Evolutionary conservation across 805 yeast genomes (phyloP).

Genomic region (Sugiyamaella mastotermitis): DNA sequence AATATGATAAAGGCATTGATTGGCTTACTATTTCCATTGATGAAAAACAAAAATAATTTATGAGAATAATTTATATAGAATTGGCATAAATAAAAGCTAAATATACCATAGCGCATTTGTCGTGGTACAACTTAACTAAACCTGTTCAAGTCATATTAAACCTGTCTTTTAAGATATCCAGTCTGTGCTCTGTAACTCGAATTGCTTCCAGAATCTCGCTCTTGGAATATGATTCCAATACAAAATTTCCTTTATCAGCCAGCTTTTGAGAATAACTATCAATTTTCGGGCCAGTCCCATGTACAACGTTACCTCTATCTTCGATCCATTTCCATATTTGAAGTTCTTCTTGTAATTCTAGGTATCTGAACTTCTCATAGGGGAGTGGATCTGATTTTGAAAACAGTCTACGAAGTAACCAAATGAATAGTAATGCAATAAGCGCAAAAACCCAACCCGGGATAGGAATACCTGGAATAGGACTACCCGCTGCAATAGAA

Average conservation of each 20-base stretch:
- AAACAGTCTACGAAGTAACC: slow-evolving; percentile 5
- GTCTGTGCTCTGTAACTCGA: slow-evolving; percentile 37
- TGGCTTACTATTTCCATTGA: too few species aligned
- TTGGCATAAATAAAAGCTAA: background rate
- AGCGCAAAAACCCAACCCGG: too few species aligned
- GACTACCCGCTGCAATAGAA: slow-evolving; percentile 3
- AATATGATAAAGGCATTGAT: slow-evolving; percentile 1
- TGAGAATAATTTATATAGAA: background rate
- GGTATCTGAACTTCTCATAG: slow-evolving; percentile 19
- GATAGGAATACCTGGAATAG: slow-evolving; percentile 9
- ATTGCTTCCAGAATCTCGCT: slow-evolving; percentile 46
- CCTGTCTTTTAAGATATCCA: slow-evolving; percentile 31
- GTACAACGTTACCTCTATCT: slow-evolving; percentile 26
- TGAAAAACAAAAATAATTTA: background rate
- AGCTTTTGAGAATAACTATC: too few species aligned
- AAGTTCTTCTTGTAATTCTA: slow-evolving; percentile 45
- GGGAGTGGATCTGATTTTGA: slow-evolving; percentile 17
- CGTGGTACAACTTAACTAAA: too few species aligned
- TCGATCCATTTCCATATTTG: slow-evolving; percentile 72
- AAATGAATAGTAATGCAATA: slow-evolving; percentile 2
- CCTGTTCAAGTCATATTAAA: slow-evolving; percentile 3
- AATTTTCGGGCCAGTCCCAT: background rate
- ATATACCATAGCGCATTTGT: too few species aligned
- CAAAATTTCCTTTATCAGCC: background rate
- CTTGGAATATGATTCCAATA: slow-evolving; percentile 24